Conservation (phyloP, 2,329 filamentous ascomycete genomes). For the Talaromyces sp. region DNA sequence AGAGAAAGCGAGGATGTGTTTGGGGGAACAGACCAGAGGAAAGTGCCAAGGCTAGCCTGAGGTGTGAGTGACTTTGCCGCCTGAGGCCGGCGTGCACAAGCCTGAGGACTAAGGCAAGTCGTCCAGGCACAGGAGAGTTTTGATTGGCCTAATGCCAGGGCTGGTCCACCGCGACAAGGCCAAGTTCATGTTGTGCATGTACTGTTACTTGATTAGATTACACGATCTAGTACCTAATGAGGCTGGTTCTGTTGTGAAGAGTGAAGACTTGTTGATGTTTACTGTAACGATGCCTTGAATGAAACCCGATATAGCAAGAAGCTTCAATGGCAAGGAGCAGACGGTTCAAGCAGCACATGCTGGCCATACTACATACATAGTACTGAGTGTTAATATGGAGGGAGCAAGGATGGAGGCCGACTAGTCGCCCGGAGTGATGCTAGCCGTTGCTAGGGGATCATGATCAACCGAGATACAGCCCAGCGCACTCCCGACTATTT, state of each 20-base stretch:
- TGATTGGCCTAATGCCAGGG: neutral
- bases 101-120: conserved; percentile 8
- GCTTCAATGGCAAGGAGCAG: neutral
- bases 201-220: neutral
- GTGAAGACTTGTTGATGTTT: too few relatives aligned
- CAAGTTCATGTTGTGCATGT: neutral
- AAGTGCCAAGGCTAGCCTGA: neutral
- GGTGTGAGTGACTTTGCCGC: conserved; percentile 6
- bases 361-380: neutral
- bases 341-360: neutral
- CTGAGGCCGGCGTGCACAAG: conserved; percentile 3
- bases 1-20: conserved; percentile 9
- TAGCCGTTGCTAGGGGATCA: conserved; percentile 12
- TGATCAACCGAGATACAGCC: neutral
- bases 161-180: neutral
- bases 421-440: conserved; percentile 2
- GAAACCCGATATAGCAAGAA: too few relatives aligned
- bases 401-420: conserved; percentile 7
- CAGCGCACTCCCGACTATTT: neutral
- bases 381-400: neutral
- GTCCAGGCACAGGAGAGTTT: conserved; percentile 6
- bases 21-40: conserved; percentile 6
- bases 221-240: neutral
- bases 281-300: too few relatives aligned
- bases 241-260: neutral